A percentile compares a stretch with the other conserved stretches of the same genome.
Evolutionary conservation across 371 early-diverging fungal species (phyloP).

Genomic region (Mucor ambiguus): DNA sequence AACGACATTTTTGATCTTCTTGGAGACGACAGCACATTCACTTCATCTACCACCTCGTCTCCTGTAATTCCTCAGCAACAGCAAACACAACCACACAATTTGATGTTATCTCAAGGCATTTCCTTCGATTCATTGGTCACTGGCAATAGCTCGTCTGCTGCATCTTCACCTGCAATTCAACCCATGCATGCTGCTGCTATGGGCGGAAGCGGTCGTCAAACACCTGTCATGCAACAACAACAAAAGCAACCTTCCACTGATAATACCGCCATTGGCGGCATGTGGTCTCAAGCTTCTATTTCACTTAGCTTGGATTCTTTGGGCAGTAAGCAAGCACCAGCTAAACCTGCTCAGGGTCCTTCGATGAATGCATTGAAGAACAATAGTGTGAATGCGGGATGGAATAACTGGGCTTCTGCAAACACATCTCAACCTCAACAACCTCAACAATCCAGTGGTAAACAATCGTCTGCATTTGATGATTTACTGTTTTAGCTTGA

Average conservation of each 20-base stretch:
- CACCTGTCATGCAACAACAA: slow-evolving; percentile 4
- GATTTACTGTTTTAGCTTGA: slow-evolving; percentile 10
- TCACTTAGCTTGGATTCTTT: slow-evolving; percentile 61
- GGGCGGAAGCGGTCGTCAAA: background rate
- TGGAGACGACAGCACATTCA: slow-evolving; percentile 36
- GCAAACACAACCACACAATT: slow-evolving; percentile 14
- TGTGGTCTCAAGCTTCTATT: slow-evolving; percentile 62
- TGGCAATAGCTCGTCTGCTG: background rate
- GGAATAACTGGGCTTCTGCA: slow-evolving; percentile 48
- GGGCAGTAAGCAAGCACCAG: slow-evolving; percentile 40
- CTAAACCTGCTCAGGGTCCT: slow-evolving; percentile 52
- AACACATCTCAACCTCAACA: slow-evolving; percentile 12
- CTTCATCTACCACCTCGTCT: slow-evolving; percentile 16
- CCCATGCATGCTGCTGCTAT: background rate
- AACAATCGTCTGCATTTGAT: slow-evolving; percentile 14
- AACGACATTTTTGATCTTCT: slow-evolving; percentile 49
- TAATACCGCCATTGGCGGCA: slow-evolving; percentile 32
- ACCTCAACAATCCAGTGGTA: background rate
- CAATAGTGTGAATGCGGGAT: slow-evolving; percentile 40
- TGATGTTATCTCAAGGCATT: slow-evolving; percentile 15
- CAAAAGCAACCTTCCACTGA: background rate
- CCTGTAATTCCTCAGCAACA: slow-evolving; percentile 12
- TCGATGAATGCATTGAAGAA: slow-evolving; percentile 65
- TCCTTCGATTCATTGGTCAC: slow-evolving; percentile 18
- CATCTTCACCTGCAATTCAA: slow-evolving; percentile 1